Evolutionary conservation across 2,329 filamentous ascomycete species (phyloP), one percentile per base, ranked within the genome.

Genomic region (Neonectria faginata): DNA sequence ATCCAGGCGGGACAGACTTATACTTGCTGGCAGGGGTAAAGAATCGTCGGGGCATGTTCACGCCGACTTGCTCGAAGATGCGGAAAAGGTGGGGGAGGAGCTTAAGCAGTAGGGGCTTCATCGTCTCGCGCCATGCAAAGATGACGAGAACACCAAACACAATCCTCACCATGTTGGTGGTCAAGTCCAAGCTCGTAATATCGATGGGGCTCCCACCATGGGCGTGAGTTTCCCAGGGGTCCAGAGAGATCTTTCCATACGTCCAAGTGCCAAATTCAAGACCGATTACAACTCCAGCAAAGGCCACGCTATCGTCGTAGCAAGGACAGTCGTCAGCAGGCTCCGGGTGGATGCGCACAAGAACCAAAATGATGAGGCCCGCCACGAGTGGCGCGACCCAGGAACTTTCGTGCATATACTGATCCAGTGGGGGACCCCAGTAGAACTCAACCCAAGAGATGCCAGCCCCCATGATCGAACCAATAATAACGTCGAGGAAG

Each of bases 251-350:
- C 59, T 85, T 85, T 1, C 87, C 86, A 72, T 92, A 93, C 73
- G 94, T 92, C 95, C 94, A 98, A 8, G 89, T 91, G 10, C 92
- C 95, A 64, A 92, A 80, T 73, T 97, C 91, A 51, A 93, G 83
- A 0, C 96, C 96, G 72, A 97, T 92, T 59, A 97, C 86, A 22
- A 97, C 94, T 2, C 93, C 95, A 20, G 93, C 91, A 79, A 98
- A 98, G 3, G 94, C 91, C 53, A 98, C 93, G 72, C 93, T 97
- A 80, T 98, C 95, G 76, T 98, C 95, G 76, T 97, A 98, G 78
- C 95, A 98, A 5, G 95, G 95, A 71, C 96, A 99, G 77, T 97
- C 93, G 77, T 99, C 96, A 1, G 94, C 96, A 0, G 96, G 96
- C 75, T 99, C 96, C 0, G 96, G 96, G 74, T 99, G 95, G 33